These are phyloP conservation scores for Lepidium sativum DNA, from an alignment of 345 rosid genomes.

Conservation along the genomic window DNA sequence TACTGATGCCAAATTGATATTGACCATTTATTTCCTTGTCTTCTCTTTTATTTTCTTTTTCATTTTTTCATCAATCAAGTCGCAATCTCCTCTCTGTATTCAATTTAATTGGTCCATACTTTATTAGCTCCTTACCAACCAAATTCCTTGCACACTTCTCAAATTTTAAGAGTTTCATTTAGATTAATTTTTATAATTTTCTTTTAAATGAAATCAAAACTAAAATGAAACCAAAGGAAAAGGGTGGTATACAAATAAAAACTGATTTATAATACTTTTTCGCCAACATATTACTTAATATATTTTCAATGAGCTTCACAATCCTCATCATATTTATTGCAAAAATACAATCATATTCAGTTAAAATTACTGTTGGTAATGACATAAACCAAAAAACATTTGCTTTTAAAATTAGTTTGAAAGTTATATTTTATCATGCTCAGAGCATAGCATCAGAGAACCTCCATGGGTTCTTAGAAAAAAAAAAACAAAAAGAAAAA, in stretches of 20 bases:
- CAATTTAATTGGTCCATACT: constrained; percentile 4
- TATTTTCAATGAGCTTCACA: background rate
- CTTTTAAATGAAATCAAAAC: background rate
- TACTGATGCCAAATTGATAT: constrained; percentile 4
- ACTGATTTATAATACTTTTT: background rate
- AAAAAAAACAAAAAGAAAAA: no score
- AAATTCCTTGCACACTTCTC: background rate
- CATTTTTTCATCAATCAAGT: background rate
- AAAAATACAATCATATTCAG: background rate
- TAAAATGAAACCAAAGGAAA: no score
- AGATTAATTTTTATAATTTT: background rate
- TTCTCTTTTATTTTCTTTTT: background rate
- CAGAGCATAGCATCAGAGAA: no score
- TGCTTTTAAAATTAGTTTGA: no score
- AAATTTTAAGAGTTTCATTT: background rate
- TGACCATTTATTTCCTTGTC: background rate
- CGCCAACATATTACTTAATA: background rate
- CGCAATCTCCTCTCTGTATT: background rate
- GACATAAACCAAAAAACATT: background rate
- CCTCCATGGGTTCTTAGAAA: no score
- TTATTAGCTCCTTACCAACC: constrained; percentile 15
- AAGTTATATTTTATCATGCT: no score
- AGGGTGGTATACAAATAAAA: background rate
- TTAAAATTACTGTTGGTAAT: background rate
- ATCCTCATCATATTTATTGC: background rate